Evolutionary conservation across 768 basidiomycete genomes (phyloP), one percentile per base, ranked within the genome.

Genomic region (Russula emetica): DNA sequence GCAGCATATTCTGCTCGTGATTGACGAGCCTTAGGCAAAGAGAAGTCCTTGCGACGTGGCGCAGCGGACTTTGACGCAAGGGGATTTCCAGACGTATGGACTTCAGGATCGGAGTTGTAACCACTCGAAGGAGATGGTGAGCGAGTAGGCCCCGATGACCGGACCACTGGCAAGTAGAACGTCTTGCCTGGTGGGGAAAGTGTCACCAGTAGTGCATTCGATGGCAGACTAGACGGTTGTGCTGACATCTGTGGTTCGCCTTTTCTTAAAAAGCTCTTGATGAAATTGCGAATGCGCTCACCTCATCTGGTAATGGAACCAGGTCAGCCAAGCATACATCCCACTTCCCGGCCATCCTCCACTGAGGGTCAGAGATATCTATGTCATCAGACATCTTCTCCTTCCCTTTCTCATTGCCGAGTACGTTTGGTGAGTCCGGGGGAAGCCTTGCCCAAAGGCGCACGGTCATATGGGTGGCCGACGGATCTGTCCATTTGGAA

Each of bases 51-150:
- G 32, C 36, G 58, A 5, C 54, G 66, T 58, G 55, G 61, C 24
- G 44, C 36, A 44, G 53, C 54, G 18, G 57, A 55, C 55, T 36
- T 44, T 38, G 49, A 69, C 60, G 40, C 63, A 28, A 66, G 54
- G 24, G 51, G 40, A 20, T 75, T 71, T 7, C 68, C 70, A 6
- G 59, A 66, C 56, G 77, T 77, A 55, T 78, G 77, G 16, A 76
- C 74, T 63, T 91, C 90, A 38, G 88, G 87, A 69, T 91, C 89
- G 1, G 90, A 90, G 32, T 80, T 80, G 70, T 89, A 90, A 10
- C 85, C 88, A 30, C 71, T 70, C 49, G 82, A 76, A 13, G 85
- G 86, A n/a, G 86, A 82, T 56, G 83, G 78, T 28, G 83, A 73
- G 52, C 83, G 78, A 50, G 77, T 70, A 70, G 71, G 66, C 54